Evolutionary conservation across 2,329 filamentous ascomycete genomes (phyloP), one percentile per base, ranked within the genome.

Genomic region (Alternaria tenuissima): DNA sequence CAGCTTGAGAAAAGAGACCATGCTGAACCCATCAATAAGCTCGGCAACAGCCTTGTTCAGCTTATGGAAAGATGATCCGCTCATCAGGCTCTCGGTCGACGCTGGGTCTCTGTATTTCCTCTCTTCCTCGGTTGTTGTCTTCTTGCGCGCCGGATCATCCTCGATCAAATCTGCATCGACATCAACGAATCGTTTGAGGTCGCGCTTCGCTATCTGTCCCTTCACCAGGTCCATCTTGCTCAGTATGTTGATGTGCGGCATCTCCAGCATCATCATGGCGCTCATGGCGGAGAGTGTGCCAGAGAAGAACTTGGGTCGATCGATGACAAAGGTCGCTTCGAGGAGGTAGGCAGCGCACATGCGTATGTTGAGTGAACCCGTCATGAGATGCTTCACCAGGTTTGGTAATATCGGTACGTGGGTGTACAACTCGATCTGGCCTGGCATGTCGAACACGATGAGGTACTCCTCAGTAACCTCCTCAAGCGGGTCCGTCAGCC

Each of bases 171-270:
- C 88, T 4, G 90, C 88, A 75, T 98, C 94, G 1, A 95, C 93
- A 54, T 94, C 93, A 57, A 96, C 83, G 75, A 97, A 99, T 22
- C 92, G 87, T 81, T 96, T 96, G 61, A 99, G 78, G 70, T 98
- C 93, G 78, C 91, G 91, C 79, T 93, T 93, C 59, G 89, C 89
- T 26, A 98, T 87, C 79, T 95, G 92, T 39, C 92, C 93, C 77
- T 95, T 95, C 67, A 98, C 89, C 62, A 98, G 86, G 77, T 99
- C 95, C 94, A 98, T 98, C 82, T 99, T 99, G 76, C 91, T 96
- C 57, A 99, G 83, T 62, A 99, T 91, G 77, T 99, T 99, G 76
- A 99, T 88, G 76, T 99, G 95, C 5, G 95, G 95, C 66, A 98
- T 88, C 81, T 98, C 95, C 64, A 99, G 87, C 93, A 98, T 95